Evolutionary conservation across 2,329 filamentous ascomycete species (phyloP), one percentile per base, ranked within the genome.

Genomic region (Epichloe typhina): DNA sequence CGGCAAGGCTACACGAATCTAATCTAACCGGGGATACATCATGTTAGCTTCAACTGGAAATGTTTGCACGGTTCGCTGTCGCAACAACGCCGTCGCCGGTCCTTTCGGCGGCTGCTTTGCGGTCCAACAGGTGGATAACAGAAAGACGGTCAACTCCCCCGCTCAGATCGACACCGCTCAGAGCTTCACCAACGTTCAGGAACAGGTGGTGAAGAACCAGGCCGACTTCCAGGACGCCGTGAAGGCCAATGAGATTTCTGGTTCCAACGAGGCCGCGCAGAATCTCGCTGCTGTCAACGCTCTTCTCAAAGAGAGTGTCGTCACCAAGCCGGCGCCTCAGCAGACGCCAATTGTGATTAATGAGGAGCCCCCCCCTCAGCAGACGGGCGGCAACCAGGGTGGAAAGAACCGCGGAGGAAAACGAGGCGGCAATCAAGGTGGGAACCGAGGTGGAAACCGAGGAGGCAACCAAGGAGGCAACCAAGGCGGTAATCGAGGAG

Each of bases 51-150:
- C 77, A 0, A 77, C 76, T 2, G 79, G 80, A 42, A 74, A 79
- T 50, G 59, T 80, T 39, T 79, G 76, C 68, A 80, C 77, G 1
- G 69, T 81, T 19, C 72, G 78, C 37, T 81, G 78, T 68, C 70
- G 76, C 19, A 82, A 82, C 66, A 76, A 73, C 51, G 75, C 76
- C 4, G 63, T 73, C 3, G 75, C 75, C 9, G 76, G 76, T 4
- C 76, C 76, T 12, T 81, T 81, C 50, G 74, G 75, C 39, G 73
- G 77, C 47, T 82, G 78, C 63, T 74, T 81, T 60, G 66, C 76
- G 2, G 70, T 80, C 17, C 73, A 79, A 61, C 79, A 82, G 58
- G 64, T 66, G 33, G 77, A 79, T 21, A 54, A 58, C 1, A 57
- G 62, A 0, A 52, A 69, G 44, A 70, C 62, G 46, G 61, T 59